These are phyloP conservation scores for Fraxinus baroniana DNA, from an alignment of 305 asterid genomes.

Conservation along the genomic window DNA sequence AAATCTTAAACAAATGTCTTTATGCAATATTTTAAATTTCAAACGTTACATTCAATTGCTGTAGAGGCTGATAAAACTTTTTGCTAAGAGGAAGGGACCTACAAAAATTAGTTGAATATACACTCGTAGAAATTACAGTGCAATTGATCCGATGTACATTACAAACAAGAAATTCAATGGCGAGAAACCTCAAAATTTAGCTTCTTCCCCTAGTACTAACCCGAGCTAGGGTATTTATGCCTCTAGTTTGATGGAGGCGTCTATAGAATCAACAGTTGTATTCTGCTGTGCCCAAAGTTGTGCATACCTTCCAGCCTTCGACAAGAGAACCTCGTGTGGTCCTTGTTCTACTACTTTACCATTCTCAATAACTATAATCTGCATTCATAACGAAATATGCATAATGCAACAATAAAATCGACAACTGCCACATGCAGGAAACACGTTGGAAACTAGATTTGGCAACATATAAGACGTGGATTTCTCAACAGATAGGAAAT, in stretches of 20 bases:
- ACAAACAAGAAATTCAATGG: background rate
- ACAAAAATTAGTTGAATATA: background rate
- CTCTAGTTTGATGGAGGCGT: constrained; percentile 58
- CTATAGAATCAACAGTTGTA: constrained; percentile 70
- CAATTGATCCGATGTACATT: background rate
- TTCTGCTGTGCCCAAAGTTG: constrained; percentile 97
- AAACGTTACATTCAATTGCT: background rate
- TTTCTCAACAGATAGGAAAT: background rate
- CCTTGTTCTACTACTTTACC: constrained; percentile 97
- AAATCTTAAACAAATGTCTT: background rate
- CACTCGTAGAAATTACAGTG: constrained; percentile 10
- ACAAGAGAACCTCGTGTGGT: constrained; percentile 79
- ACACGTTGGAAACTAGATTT: background rate
- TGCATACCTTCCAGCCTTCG: constrained; percentile 75
- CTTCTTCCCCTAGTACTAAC: background rate
- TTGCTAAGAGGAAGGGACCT: background rate
- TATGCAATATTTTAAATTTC: background rate
- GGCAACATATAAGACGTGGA: background rate
- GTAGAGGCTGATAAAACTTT: background rate
- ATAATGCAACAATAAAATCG: background rate
- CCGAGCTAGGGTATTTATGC: constrained; percentile 31
- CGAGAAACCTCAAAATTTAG: constrained; percentile 7
- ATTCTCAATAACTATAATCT: constrained; percentile 87
- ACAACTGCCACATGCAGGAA: background rate
- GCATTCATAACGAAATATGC: constrained; percentile 21